Conservation (phyloP, 2,329 filamentous ascomycete species). For the Colletotrichum scovillei region DNA sequence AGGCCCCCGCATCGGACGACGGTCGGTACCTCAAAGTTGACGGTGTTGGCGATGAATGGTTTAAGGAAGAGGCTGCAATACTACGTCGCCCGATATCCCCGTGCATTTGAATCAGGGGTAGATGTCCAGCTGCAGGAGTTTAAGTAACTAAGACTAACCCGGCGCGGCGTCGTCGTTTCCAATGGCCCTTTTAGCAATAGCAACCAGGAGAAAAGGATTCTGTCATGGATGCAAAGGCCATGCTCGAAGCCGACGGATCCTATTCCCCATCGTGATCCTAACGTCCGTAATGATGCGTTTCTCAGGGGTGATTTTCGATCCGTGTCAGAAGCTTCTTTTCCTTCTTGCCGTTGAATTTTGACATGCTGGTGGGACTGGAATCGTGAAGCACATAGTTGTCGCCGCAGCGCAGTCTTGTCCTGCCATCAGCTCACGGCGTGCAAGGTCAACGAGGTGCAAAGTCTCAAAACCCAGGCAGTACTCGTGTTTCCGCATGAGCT, state of each 20-base stretch:
- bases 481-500: conserved; percentile 10
- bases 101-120: conserved; percentile 30
- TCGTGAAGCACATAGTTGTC: conserved; percentile 7
- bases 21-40: conserved; percentile 5
- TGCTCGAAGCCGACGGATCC: conserved; percentile 24
- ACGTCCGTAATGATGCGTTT: conserved; percentile 16
- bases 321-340: conserved; percentile 2
- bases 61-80: conserved; percentile 18
- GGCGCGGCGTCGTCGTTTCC: conserved; percentile 1
- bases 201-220: neutral
- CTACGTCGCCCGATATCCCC: conserved; percentile 24
- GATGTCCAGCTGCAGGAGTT: conserved; percentile 22
- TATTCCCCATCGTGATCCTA: conserved; percentile 2
- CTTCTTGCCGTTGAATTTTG: neutral
- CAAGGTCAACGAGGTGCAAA: conserved; percentile 2
- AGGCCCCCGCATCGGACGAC: neutral
- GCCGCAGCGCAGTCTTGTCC: neutral
- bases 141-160: neutral
- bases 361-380: neutral
- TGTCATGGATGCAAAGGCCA: neutral
- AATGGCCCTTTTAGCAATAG: neutral
- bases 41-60: neutral
- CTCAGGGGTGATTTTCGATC: neutral
- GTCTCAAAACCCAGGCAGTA: conserved; percentile 1
- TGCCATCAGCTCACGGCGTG: conserved; percentile 11